Conservation (phyloP, 2,329 filamentous ascomycete genomes). For the Sporothrix brasiliensis region DNA sequence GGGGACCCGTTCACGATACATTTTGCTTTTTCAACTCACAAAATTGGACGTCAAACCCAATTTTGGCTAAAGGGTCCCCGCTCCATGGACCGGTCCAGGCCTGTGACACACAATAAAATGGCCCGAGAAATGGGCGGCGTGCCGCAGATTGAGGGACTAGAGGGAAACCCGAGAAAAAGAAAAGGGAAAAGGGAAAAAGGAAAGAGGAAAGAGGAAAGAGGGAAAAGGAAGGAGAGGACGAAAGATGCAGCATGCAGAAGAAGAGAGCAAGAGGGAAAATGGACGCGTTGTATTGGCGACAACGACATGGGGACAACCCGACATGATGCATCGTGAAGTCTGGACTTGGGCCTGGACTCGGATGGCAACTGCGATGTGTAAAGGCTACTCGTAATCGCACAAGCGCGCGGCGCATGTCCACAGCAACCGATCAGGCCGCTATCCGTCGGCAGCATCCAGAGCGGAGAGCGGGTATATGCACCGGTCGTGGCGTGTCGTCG, state of each 20-base stretch:
- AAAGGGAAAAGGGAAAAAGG: neutral
- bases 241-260: neutral
- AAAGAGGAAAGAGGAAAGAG: neutral
- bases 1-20: conserved; percentile 11
- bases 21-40: neutral
- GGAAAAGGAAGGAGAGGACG: neutral
- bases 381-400: conserved; percentile 17
- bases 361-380: conserved; percentile 1
- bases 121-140: neutral
- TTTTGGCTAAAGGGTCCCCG: conserved; percentile 16
- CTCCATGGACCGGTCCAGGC: conserved; percentile 23
- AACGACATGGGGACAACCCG: neutral
- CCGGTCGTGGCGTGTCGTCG: neutral
- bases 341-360: neutral
- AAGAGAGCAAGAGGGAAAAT: conserved; percentile 20
- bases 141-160: conserved; percentile 13
- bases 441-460: conserved; percentile 22
- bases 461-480: neutral
- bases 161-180: no score
- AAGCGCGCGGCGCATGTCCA: neutral
- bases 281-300: neutral
- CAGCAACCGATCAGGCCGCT: conserved; percentile 23
- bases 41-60: neutral
- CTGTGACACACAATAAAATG: conserved; percentile 3
- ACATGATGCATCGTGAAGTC: conserved; percentile 20